Conservation (phyloP, 345 rosid species). For the Boechera divaricarpa region DNA sequence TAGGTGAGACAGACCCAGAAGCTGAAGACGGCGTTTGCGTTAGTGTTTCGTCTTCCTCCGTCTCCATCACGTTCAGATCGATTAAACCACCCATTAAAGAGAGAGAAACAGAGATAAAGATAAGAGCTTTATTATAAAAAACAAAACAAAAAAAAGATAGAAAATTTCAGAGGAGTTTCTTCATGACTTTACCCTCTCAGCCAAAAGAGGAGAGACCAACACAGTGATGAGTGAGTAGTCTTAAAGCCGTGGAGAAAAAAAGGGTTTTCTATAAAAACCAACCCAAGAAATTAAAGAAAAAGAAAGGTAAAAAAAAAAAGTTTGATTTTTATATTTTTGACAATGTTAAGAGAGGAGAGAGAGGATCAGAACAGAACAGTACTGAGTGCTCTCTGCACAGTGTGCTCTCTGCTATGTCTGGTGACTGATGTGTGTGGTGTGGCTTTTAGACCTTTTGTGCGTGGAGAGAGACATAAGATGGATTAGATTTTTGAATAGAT, state of each 20-base stretch:
- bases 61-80: slow-evolving; percentile 91
- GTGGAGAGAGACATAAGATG: slow-evolving; percentile 41
- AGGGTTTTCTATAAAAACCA: slow-evolving; percentile 21
- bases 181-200: slow-evolving; percentile 42
- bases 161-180: slow-evolving; percentile 33
- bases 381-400: slow-evolving; percentile 45
- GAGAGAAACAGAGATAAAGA: slow-evolving; percentile 11
- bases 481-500: slow-evolving; percentile 36
- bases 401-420: slow-evolving; percentile 48
- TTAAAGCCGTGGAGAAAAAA: slow-evolving; percentile 30
- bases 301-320: neutral
- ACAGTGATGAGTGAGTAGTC: slow-evolving; percentile 37
- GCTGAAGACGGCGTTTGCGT: slow-evolving; percentile 64
- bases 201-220: slow-evolving; percentile 28
- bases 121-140: neutral
- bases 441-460: slow-evolving; percentile 51
- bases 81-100: slow-evolving; percentile 74
- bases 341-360: slow-evolving; percentile 39
- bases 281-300: slow-evolving; percentile 5
- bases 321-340: slow-evolving; percentile 20
- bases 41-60: slow-evolving; percentile 78
- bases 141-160: neutral
- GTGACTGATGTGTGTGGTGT: slow-evolving; percentile 50
- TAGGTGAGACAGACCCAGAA: slow-evolving; percentile 63
- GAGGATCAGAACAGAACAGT: slow-evolving; percentile 39